Percentiles rank a stretch among this genome's conserved stretches.
These are phyloP conservation scores for Hymenoscyphus infarciens DNA, from an alignment of 2,329 filamentous ascomycete genomes.

Conservation along the genomic window DNA sequence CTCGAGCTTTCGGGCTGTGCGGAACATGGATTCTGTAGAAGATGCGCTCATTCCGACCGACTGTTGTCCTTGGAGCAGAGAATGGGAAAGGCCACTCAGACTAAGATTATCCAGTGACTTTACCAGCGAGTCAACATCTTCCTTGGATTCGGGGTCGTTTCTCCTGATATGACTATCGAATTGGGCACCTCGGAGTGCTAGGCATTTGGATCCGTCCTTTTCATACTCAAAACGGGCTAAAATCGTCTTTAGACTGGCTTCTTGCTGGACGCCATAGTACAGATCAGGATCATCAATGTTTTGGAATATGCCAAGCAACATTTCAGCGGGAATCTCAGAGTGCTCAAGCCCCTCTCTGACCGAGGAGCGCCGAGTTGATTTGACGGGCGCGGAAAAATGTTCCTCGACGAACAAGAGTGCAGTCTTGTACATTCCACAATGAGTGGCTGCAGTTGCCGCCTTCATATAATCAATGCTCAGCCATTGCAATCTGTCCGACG, in stretches of 20 bases:
- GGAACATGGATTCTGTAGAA: conserved; percentile 69
- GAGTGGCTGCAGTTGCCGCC: conserved; percentile 67
- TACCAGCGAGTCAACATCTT: conserved; percentile 67
- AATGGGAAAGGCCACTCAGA: conserved; percentile 79
- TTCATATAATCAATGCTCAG: conserved; percentile 74
- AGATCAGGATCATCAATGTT: conserved; percentile 94
- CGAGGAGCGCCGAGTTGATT: conserved; percentile 65
- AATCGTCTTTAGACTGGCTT: conserved; percentile 71
- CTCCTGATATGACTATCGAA: conserved; percentile 79
- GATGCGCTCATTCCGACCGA: conserved; percentile 53
- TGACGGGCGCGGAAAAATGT: conserved; percentile 52
- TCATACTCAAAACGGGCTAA: conserved; percentile 85
- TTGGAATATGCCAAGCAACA: conserved; percentile 80
- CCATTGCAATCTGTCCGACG: conserved; percentile 78
- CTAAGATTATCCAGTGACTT: conserved; percentile 77
- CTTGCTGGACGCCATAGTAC: conserved; percentile 86
- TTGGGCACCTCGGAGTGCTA: conserved; percentile 86
- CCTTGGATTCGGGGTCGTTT: conserved; percentile 49
- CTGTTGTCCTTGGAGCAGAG: conserved; percentile 67
- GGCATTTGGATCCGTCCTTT: conserved; percentile 77
- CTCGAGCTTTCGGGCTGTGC: conserved; percentile 76
- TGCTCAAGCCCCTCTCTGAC: conserved; percentile 40
- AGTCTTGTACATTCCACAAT: conserved; percentile 82
- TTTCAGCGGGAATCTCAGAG: conserved; percentile 54
- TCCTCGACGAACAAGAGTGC: conserved; percentile 82